Conservation (phyloP, 78 protist species). For the Monosiga brevicollis region DNA sequence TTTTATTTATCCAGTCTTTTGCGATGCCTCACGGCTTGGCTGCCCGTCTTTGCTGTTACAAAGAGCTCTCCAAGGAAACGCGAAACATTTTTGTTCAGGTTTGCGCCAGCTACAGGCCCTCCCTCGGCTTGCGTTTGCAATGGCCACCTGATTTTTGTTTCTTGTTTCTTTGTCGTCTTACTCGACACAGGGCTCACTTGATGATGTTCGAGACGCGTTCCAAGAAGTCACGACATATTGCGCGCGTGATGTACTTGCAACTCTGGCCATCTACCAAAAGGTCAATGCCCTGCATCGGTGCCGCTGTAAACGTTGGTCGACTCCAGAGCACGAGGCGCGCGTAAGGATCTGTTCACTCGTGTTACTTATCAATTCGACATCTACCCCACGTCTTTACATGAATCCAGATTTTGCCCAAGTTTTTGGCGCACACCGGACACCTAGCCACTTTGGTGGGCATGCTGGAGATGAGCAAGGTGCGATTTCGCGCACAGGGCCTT, state of each 20-base stretch:
- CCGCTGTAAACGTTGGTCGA: neutral
- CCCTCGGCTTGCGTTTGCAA: neutral
- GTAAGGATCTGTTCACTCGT: no score
- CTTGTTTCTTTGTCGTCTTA: no score
- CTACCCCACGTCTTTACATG: no score
- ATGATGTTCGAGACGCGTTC: neutral
- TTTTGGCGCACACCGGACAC: neutral
- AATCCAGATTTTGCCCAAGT: neutral
- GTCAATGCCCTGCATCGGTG: neutral
- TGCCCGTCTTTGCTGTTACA: neutral
- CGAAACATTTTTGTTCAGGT: conserved; percentile 1
- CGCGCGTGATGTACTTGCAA: neutral
- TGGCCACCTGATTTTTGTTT: neutral
- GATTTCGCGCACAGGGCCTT: no score
- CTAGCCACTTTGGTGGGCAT: neutral
- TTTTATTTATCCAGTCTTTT: no score
- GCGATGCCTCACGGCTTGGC: no score
- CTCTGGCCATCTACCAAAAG: neutral
- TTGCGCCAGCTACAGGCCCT: no score
- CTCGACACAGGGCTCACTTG: neutral
- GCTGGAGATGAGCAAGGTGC: conserved; percentile 8
- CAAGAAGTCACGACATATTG: neutral
- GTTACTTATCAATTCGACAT: no score
- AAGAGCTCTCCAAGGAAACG: neutral
- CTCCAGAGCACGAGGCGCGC: no score